Percentiles rank a stretch among this genome's conserved stretches.
phyloP scores from a whole-genome alignment of 805 yeast species.

The Ogataea trehaloabstinens region DNA sequence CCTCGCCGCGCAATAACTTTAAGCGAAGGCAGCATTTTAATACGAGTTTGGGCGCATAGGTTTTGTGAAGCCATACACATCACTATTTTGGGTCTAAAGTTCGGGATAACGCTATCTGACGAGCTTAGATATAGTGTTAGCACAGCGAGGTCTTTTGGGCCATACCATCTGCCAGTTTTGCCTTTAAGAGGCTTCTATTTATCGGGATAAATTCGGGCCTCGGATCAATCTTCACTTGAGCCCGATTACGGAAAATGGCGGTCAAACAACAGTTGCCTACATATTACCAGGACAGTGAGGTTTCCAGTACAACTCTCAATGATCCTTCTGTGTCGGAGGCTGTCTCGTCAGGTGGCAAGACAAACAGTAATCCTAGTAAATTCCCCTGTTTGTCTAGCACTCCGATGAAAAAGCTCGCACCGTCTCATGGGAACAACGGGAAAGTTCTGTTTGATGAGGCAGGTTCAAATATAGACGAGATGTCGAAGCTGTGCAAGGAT shows the following conservation, averaged over 20 bases:
- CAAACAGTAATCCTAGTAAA: neutral
- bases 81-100: no score
- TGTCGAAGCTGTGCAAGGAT: conserved; percentile 40
- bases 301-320: conserved; percentile 5
- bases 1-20: no score
- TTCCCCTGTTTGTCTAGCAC: neutral
- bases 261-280: neutral
- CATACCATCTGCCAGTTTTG: no score
- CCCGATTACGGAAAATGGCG: neutral
- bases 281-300: conserved; percentile 2
- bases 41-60: no score
- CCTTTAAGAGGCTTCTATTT: no score
- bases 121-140: no score
- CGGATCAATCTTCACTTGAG: neutral
- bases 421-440: neutral
- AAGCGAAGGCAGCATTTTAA: no score
- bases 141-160: no score
- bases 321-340: neutral
- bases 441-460: conserved; percentile 4
- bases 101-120: no score
- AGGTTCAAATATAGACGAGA: conserved; percentile 34
- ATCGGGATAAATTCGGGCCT: neutral
- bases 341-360: neutral
- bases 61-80: no score
- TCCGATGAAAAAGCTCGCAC: conserved; percentile 4